Evolutionary conservation across 1,284 basidiomycete species (phyloP).

Genomic region (Golubevia sp.): DNA sequence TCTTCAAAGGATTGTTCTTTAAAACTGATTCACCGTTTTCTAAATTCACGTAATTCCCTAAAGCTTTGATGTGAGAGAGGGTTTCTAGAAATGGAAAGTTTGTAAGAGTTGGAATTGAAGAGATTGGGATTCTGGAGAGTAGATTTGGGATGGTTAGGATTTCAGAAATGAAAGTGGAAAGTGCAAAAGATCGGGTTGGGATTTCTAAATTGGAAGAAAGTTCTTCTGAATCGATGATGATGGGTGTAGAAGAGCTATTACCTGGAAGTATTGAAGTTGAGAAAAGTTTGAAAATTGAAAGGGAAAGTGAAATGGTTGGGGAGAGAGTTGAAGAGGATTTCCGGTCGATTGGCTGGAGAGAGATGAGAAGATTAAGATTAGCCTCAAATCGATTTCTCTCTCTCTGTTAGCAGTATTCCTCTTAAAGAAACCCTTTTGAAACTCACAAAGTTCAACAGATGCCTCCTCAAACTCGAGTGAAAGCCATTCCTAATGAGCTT

Average conservation of each 20-base stretch:
- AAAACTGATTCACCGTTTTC: constrained; percentile 12
- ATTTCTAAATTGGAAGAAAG: not conserved
- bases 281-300: not conserved
- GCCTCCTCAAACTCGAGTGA: not conserved
- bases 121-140: constrained; percentile 28
- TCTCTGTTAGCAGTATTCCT: not conserved
- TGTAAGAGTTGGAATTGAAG: constrained; percentile 28
- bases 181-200: not conserved
- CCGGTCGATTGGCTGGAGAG: constrained; percentile 1
- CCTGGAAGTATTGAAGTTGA: not conserved
- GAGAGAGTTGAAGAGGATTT: constrained; percentile 4
- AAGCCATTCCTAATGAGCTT: not conserved
- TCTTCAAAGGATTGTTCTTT: constrained; percentile 6
- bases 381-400: not conserved
- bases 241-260: not conserved
- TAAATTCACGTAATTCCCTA: constrained; percentile 3
- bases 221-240: not conserved
- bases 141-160: constrained; percentile 32
- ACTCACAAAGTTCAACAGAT: constrained; percentile 11
- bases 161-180: constrained; percentile 20
- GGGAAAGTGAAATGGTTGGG: not conserved
- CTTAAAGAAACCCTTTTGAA: too few species aligned
- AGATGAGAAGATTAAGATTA: not conserved
- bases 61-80: constrained; percentile 17
- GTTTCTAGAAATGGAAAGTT: constrained; percentile 35